A percentile compares a stretch with the other conserved stretches of the same genome.
These are phyloP conservation scores for Datura wrightii DNA, from an alignment of 257 asterid genomes.

Conservation along the genomic window DNA sequence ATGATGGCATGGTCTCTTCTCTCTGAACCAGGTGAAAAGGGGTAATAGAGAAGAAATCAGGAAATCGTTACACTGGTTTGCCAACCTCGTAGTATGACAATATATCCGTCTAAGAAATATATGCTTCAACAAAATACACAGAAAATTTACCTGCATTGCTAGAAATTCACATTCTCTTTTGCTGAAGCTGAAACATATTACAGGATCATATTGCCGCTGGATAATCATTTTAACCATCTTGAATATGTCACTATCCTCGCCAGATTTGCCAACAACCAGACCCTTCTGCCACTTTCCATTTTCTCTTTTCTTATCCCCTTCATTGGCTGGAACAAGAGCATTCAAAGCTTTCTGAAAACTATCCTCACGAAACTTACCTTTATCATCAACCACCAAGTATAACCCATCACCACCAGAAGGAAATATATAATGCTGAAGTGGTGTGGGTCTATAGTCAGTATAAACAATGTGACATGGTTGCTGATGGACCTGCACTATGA, in stretches of 20 bases:
- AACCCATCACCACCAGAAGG: constrained; percentile 97
- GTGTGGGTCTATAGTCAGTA: constrained; percentile 97
- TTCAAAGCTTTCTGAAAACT: constrained; percentile 93
- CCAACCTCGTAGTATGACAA: background rate
- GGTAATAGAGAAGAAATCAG: background rate
- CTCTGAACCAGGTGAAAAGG: constrained; percentile 6
- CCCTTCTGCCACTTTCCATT: constrained; percentile 82
- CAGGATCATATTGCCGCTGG: constrained; percentile 94
- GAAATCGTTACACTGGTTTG: background rate
- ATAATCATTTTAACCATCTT: constrained; percentile 98
- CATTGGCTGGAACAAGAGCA: constrained; percentile 74
- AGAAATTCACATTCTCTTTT: constrained; percentile 98
- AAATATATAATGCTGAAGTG: constrained; percentile 93
- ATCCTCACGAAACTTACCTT: constrained; percentile 94
- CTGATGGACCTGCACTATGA: constrained; percentile 79
- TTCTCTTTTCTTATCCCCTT: constrained; percentile 65
- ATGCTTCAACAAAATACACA: constrained; percentile 12
- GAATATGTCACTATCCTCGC: constrained; percentile 92
- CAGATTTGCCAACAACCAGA: constrained; percentile 70
- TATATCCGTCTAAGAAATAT: background rate
- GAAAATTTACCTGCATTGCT: constrained; percentile 86
- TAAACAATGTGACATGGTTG: constrained; percentile 98
- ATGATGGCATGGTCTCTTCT: background rate
- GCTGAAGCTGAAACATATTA: constrained; percentile 99
- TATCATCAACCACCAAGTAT: constrained; percentile 90